Evolutionary conservation across 345 rosid species (phyloP).

Genomic region (Moringa oleifera): DNA sequence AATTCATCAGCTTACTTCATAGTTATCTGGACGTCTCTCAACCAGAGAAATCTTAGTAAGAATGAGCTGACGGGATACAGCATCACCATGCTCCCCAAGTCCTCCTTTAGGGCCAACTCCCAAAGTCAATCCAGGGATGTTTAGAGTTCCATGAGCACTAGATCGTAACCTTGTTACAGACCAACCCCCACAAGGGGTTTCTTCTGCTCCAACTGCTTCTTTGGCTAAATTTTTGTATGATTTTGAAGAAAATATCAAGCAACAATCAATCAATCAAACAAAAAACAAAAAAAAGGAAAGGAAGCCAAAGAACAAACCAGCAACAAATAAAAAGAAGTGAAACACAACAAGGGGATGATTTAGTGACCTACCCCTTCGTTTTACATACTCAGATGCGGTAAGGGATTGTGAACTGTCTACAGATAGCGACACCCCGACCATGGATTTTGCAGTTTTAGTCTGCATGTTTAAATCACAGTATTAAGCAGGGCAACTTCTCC

Average conservation of each 20-base stretch:
- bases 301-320: constrained; percentile 4
- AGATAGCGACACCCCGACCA: constrained; percentile 65
- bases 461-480: constrained; percentile 25
- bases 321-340: constrained; percentile 5
- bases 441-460: constrained; percentile 90
- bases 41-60: constrained; percentile 88
- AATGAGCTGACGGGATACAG: constrained; percentile 79
- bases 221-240: constrained; percentile 45
- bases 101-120: constrained; percentile 94
- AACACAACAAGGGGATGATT: background rate
- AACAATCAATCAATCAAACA: background rate
- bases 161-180: constrained; percentile 84
- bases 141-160: constrained; percentile 91
- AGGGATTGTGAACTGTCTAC: constrained; percentile 69
- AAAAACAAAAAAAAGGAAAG: background rate
- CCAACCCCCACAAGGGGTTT: constrained; percentile 94
- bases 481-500: constrained; percentile 9
- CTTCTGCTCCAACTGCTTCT: constrained; percentile 89
- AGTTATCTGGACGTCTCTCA: constrained; percentile 96
- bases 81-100: constrained; percentile 96
- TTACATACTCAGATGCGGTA: constrained; percentile 62
- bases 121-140: constrained; percentile 74
- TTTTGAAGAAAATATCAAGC: constrained; percentile 4
- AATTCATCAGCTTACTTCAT: constrained; percentile 83
- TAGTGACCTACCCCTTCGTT: constrained; percentile 79